Evolutionary conservation across 176 grass and related monocot species (phyloP).

Genomic region (Elymus sibiricus): DNA sequence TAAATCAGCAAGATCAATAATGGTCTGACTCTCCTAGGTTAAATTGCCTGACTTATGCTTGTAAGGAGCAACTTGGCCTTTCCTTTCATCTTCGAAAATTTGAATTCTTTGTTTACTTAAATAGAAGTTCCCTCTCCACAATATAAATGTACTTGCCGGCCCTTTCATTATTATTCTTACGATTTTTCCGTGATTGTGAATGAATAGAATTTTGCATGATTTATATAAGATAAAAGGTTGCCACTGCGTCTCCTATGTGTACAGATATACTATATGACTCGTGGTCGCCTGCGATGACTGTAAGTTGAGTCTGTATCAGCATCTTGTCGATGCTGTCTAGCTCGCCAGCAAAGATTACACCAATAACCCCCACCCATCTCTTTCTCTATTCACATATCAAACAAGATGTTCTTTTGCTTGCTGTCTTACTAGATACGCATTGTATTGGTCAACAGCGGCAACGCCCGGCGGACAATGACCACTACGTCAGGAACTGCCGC

Average conservation of each 20-base stretch:
- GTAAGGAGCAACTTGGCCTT: not conserved
- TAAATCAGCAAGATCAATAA: not conserved
- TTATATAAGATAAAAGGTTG: not conserved
- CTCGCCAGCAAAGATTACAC: constrained; percentile 70
- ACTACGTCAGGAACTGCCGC: constrained; percentile 81
- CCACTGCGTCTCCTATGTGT: constrained; percentile 7
- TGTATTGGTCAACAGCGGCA: constrained; percentile 52
- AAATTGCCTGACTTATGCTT: not conserved
- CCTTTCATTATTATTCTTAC: not conserved
- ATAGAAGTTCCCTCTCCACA: not conserved
- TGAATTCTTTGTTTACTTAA: not conserved
- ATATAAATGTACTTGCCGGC: not conserved
- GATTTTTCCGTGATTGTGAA: no score
- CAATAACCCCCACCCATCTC: not conserved
- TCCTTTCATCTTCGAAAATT: not conserved
- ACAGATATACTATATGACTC: constrained; percentile 97
- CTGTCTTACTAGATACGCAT: constrained; percentile 6
- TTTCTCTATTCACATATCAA: not conserved
- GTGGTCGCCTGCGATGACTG: constrained; percentile 92
- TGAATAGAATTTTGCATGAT: not conserved
- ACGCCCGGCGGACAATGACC: constrained; percentile 74
- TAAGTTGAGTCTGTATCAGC: constrained; percentile 89
- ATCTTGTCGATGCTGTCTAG: constrained; percentile 89
- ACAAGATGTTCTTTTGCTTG: not conserved
- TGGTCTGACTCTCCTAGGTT: not conserved